Evolutionary conservation across 257 asterid species (phyloP).

Genomic region (Nicotiana undulata): DNA sequence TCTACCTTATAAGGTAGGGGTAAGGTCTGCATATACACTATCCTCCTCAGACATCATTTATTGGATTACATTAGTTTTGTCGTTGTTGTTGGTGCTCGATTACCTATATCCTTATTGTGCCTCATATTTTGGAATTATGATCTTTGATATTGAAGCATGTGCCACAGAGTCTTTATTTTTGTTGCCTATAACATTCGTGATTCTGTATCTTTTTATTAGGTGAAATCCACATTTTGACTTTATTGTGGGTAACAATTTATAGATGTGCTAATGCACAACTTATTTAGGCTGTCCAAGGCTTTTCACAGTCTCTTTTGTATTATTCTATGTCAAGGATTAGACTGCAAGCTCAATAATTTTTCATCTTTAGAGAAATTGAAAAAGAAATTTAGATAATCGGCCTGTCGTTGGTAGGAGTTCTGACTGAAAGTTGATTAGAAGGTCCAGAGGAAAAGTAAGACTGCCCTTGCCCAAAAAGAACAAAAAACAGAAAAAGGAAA

Average conservation of each 20-base stretch:
- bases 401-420: background rate
- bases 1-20: too few species aligned
- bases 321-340: background rate
- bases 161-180: background rate
- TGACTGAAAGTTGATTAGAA: background rate
- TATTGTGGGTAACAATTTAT: background rate
- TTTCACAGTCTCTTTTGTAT: background rate
- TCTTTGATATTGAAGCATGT: background rate
- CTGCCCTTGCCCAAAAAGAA: background rate
- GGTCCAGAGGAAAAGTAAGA: background rate
- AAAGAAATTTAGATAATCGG: background rate
- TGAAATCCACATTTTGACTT: background rate
- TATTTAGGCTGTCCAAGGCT: background rate
- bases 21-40: too few species aligned
- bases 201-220: background rate
- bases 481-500: background rate
- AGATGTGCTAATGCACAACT: background rate
- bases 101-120: background rate
- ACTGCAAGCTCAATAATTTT: background rate
- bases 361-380: background rate
- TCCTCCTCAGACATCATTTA: too few species aligned
- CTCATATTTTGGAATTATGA: background rate
- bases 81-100: background rate
- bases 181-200: background rate
- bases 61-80: too few species aligned